phyloP scores from a whole-genome alignment of 768 basidiomycete genomes.

The Lenzites betulinus region DNA sequence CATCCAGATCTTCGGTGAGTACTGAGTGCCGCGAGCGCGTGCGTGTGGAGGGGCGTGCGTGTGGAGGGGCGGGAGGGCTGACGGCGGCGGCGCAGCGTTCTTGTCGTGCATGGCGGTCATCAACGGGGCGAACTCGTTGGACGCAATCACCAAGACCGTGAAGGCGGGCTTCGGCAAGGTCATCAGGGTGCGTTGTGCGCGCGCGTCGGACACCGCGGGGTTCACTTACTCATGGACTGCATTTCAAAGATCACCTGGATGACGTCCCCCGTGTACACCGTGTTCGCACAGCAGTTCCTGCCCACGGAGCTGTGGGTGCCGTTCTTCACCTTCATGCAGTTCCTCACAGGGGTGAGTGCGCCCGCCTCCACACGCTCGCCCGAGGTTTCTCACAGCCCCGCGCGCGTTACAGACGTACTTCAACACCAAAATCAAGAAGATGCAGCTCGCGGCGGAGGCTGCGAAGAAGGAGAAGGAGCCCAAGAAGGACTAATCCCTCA shows the following conservation, averaged over 20 bases:
- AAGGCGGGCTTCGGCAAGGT: conserved; percentile 74
- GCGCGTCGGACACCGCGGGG: not conserved
- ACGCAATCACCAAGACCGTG: conserved; percentile 67
- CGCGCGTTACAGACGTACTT: conserved; percentile 57
- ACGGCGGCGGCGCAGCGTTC: conserved; percentile 48
- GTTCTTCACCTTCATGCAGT: conserved; percentile 81
- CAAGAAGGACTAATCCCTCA: conserved; percentile 30
- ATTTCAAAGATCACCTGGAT: conserved; percentile 71
- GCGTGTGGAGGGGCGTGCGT: not conserved
- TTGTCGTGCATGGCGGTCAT: conserved; percentile 83
- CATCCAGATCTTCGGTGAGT: conserved; percentile 66
- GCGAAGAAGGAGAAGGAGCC: conserved; percentile 45
- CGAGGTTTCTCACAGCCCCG: conserved; percentile 8
- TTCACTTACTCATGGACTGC: not conserved
- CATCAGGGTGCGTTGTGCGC: conserved; percentile 53
- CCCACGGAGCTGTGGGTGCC: conserved; percentile 88
- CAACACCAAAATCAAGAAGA: conserved; percentile 70
- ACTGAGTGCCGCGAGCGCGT: not conserved
- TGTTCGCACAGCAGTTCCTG: conserved; percentile 78
- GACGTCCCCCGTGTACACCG: conserved; percentile 71
- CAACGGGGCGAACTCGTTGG: conserved; percentile 69
- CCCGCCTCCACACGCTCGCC: not conserved
- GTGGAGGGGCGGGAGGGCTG: not conserved
- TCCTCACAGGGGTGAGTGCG: conserved; percentile 68
- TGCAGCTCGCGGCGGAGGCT: conserved; percentile 48